These are phyloP conservation scores for Postia placenta DNA, from an alignment of 768 basidiomycete genomes.

Conservation along the genomic window DNA sequence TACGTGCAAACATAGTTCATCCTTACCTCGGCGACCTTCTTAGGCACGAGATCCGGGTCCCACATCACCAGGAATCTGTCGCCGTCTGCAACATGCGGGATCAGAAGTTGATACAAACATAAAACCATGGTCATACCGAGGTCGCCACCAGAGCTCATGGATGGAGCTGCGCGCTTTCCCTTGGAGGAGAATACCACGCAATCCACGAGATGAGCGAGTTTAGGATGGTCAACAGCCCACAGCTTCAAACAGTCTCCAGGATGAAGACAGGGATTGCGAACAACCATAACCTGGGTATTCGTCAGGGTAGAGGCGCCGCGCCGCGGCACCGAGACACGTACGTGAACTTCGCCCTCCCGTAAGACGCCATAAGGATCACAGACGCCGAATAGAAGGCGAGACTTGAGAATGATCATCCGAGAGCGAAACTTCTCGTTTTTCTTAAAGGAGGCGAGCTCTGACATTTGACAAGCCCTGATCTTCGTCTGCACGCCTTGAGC, in stretches of 20 bases:
- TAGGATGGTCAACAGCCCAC: slow-evolving; percentile 45
- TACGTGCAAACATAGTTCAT: too few relatives aligned
- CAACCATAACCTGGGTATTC: slow-evolving; percentile 56
- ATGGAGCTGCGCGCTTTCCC: slow-evolving; percentile 56
- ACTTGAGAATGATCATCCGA: slow-evolving; percentile 57
- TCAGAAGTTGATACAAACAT: background rate
- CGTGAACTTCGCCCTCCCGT: slow-evolving; percentile 58
- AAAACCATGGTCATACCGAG: slow-evolving; percentile 38
- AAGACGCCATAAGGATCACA: slow-evolving; percentile 62
- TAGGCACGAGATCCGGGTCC: slow-evolving; percentile 59
- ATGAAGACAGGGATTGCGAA: slow-evolving; percentile 65
- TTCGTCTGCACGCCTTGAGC: slow-evolving; percentile 31
- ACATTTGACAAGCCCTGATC: slow-evolving; percentile 39
- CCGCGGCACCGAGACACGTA: slow-evolving; percentile 46
- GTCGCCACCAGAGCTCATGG: slow-evolving; percentile 68
- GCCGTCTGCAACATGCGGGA: slow-evolving; percentile 27
- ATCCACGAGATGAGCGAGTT: slow-evolving; percentile 52
- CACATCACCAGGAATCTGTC: slow-evolving; percentile 68
- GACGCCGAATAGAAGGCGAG: slow-evolving; percentile 58
- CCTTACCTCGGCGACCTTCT: slow-evolving; percentile 45
- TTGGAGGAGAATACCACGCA: slow-evolving; percentile 64
- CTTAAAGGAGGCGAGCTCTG: slow-evolving; percentile 44
- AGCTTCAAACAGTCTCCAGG: slow-evolving; percentile 66
- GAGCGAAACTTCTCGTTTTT: slow-evolving; percentile 49
- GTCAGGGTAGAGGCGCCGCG: slow-evolving; percentile 51